Evolutionary conservation across 305 asterid species (phyloP), one percentile per base, ranked within the genome.

Genomic region (Fraxinus latifolia): DNA sequence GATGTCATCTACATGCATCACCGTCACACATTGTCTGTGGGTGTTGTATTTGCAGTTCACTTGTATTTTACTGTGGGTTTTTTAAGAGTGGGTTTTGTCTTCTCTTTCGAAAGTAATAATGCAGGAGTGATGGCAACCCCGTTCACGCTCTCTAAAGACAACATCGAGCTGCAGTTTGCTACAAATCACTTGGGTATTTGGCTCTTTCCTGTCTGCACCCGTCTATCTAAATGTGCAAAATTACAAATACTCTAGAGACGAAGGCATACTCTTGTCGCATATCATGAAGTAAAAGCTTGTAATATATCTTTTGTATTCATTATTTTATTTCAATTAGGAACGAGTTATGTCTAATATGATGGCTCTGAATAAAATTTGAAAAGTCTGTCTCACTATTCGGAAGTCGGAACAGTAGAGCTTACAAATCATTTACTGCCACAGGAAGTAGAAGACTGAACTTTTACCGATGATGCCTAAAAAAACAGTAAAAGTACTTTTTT

Each of bases 81-180:
- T 73, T 31, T 50, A 19, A 79, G 29, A 17, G 31, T 36, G 4
- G n/a, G 3, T 12, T 74, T 74, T 85, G 50, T 83, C 75, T 65
- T 79, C 58, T 90, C 53, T 68, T 2, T 79, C 76, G 12, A 65
- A 87, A 94, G 98, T 82, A 95, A 93, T 47, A 95, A 95, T 85
- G 98, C 98, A 78, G 98, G 98, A 78, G 68, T 93, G 27, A 86
- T 92, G 95, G 90, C 86, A 33, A 79, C 90, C 7, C 93, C 98
- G 0, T 93, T 88, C 89, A 80, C 44, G 89, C 94, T 95, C 77
- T 91, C 99, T 42, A 83, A 90, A 85, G 98, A 95, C 90, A 84
- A 89, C 74, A 87, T 93, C 42, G 99, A 95, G 89, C 80, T 91
- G 50, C 97, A 95, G 82, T 95, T 95, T 80, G 98, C 97, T 79